phyloP scores from a whole-genome alignment of 129 eudicot genomes.

The Daucus carota region DH1_v3.0 NC_030383.2:1110001-1110500 shows the following conservation, averaged over 20 bases:
- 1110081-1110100: constrained; percentile 45
- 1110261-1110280: constrained; percentile 42
- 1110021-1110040: background rate
- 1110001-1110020: background rate
- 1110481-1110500: no score
- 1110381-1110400: background rate
- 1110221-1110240: constrained; percentile 38
- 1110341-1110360: background rate
- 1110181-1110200: constrained; percentile 27
- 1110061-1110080: background rate
- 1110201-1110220: constrained; percentile 68
- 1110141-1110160: constrained; percentile 45
- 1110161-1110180: constrained; percentile 25
- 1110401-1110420: background rate
- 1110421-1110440: no score
- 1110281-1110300: constrained; percentile 60
- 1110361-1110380: no score
- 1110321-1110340: constrained; percentile 45
- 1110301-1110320: constrained; percentile 53
- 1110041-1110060: background rate
- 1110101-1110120: constrained; percentile 33
- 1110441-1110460: background rate
- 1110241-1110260: constrained; percentile 22
- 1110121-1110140: constrained; percentile 39
- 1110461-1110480: background rate